These are phyloP conservation scores for Pichia rugopelliculosa DNA, from an alignment of 805 yeast genomes.

Conservation along the genomic window DNA sequence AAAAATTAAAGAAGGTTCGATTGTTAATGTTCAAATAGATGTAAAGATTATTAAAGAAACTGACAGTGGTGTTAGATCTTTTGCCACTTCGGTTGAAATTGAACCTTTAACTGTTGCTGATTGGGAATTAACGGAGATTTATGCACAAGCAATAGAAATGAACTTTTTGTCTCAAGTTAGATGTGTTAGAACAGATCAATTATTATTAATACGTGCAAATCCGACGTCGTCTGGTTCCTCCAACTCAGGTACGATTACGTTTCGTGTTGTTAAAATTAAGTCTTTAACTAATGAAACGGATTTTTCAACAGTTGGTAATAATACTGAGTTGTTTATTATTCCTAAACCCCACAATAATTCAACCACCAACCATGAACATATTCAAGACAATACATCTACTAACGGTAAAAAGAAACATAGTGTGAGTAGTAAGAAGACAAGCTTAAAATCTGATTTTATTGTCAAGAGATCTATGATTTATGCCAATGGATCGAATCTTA, in stretches of 20 bases:
- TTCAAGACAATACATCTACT: slow-evolving; percentile 17
- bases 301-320: slow-evolving; percentile 36
- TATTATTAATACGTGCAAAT: slow-evolving; percentile 63
- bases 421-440: slow-evolving; percentile 24
- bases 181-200: slow-evolving; percentile 54
- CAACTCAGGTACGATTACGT: slow-evolving; percentile 40
- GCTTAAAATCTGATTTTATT: not conserved
- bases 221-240: slow-evolving; percentile 40
- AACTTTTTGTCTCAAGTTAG: slow-evolving; percentile 73
- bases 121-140: slow-evolving; percentile 85
- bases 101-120: slow-evolving; percentile 75
- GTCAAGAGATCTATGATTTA: slow-evolving; percentile 5
- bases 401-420: slow-evolving; percentile 24
- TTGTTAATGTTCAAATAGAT: slow-evolving; percentile 37
- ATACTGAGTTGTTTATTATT: slow-evolving; percentile 44
- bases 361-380: not conserved
- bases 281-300: slow-evolving; percentile 16
- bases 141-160: slow-evolving; percentile 70
- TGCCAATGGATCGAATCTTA: not conserved
- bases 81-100: slow-evolving; percentile 52
- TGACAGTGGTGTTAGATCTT: slow-evolving; percentile 20
- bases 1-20: slow-evolving; percentile 37
- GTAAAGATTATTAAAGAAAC: slow-evolving; percentile 23
- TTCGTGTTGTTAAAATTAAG: slow-evolving; percentile 43
- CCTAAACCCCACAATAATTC: slow-evolving; percentile 42